Conservation (phyloP, 805 yeast genomes). For the Myxozyma vanderwaltii region DNA sequence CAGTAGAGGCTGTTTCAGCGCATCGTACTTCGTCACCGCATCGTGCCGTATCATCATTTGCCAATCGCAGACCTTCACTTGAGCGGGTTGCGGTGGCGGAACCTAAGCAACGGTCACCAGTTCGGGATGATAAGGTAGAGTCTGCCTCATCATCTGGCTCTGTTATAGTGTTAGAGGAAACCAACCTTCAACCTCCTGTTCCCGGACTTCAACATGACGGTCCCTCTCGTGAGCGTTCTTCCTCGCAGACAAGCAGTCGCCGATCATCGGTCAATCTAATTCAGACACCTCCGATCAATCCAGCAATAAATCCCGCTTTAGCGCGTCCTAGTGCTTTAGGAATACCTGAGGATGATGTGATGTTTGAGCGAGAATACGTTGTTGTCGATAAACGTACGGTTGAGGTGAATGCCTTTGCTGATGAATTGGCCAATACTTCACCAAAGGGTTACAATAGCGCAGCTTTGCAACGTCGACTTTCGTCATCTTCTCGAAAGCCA, state of each 20-base stretch:
- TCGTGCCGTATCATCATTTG: slow-evolving; percentile 18
- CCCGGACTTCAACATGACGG: not conserved
- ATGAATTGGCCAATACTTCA: slow-evolving; percentile 62
- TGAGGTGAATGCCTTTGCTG: slow-evolving; percentile 94
- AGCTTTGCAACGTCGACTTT: slow-evolving; percentile 20
- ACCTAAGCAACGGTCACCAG: not conserved
- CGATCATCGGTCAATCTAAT: slow-evolving; percentile 1
- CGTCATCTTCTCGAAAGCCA: slow-evolving; percentile 15
- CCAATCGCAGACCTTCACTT: slow-evolving; percentile 15
- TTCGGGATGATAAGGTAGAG: not conserved
- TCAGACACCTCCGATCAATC: slow-evolving; percentile 1
- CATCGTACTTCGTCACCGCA: slow-evolving; percentile 6
- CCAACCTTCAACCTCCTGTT: not conserved
- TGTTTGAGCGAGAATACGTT: slow-evolving; percentile 80
- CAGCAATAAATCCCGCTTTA: not conserved
- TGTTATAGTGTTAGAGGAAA: not conserved
- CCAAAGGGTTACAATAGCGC: slow-evolving; percentile 15
- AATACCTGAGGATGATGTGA: slow-evolving; percentile 32
- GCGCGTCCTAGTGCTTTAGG: slow-evolving; percentile 2
- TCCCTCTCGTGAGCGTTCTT: slow-evolving; percentile 1
- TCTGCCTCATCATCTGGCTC: not conserved
- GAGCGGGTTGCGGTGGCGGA: slow-evolving; percentile 1
- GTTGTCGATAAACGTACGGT: slow-evolving; percentile 93
- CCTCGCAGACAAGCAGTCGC: slow-evolving; percentile 10
- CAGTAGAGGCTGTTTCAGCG: not conserved